phyloP scores from a whole-genome alignment of 495 filamentous ascomycete genomes.

The Amphirosellinia nigrospora region DNA sequence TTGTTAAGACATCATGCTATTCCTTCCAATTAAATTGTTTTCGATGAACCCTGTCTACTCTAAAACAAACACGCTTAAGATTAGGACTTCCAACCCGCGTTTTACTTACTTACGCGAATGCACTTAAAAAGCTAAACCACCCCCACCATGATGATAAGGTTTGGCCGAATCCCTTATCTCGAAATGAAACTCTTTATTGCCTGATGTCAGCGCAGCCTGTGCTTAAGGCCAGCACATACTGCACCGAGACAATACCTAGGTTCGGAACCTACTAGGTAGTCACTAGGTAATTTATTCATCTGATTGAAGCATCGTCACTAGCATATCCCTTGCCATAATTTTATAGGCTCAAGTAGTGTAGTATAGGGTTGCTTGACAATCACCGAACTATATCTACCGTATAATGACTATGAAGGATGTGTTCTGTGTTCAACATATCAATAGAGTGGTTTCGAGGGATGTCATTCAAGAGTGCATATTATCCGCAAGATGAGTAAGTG shows the following conservation, averaged over 20 bases:
- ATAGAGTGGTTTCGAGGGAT: background rate
- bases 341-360: background rate
- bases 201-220: background rate
- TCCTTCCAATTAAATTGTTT: background rate
- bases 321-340: background rate
- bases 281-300: background rate
- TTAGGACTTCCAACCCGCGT: background rate
- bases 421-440: background rate
- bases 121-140: background rate
- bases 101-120: background rate
- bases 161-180: background rate
- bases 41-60: background rate
- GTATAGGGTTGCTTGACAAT: no score
- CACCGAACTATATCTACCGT: no score
- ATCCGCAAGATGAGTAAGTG: conserved; percentile 2
- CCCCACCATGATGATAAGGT: conserved; percentile 4
- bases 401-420: no score
- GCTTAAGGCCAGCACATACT: background rate
- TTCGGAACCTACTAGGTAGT: background rate
- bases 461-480: conserved; percentile 1
- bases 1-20: conserved; percentile 21
- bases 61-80: background rate
- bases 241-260: background rate
- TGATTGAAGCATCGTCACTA: background rate
- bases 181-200: background rate